Base-by-base conservation (phyloP, 2,329 filamentous ascomycete genomes). In the Epichloe gansuensis region DNA sequence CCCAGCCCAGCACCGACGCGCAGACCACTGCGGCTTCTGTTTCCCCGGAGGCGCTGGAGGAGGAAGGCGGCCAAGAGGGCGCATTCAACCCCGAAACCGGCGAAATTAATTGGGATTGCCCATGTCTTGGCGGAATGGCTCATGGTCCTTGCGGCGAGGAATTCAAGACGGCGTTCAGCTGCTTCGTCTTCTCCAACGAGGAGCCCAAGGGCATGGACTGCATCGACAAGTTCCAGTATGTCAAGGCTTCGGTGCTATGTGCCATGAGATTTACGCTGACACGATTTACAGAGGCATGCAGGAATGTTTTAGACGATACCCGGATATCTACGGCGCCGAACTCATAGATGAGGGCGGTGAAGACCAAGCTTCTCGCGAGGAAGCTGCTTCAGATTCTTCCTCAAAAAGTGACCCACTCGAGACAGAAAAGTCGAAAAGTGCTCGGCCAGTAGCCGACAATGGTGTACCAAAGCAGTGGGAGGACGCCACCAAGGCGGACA, bases 71-170 rank as follows among this genome's bases (percentile, higher is more conserved):
- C 55, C 83, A 91, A 65, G 83, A 97, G 69, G 93, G 89, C 52
- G 93, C 93, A 1, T 98, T 97, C 74, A 95, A 98, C 70, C 89
- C 90, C 3, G 93, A 97, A 74, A 98, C 93, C 9, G 93, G 93
- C 60, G 93, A 98, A 77, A 98, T 98, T 72, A 98, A 98, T 76
- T 98, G 93, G 93, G 93, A 97, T 67, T 98, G 93, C 70, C 93
- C 93, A 15, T 98, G 93, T 68, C 74, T 98, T 36, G 93, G 93
- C 47, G 93, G 93, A 50, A 98, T 98, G 93, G 93, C 93, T 7
- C 73, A 95, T 64, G 93, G 93, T 0, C 93, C 93, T 51, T 98
- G 93, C 66, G 93, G 93, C 47, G 88, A 94, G 66, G 84, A 97
- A 64, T 98, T 98, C 78, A 89, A 85, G 74, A 83, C 84, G 25